Base-by-base conservation (phyloP, 352 stramenopile genomes). In the Phytophthora pinifolia region DNA sequence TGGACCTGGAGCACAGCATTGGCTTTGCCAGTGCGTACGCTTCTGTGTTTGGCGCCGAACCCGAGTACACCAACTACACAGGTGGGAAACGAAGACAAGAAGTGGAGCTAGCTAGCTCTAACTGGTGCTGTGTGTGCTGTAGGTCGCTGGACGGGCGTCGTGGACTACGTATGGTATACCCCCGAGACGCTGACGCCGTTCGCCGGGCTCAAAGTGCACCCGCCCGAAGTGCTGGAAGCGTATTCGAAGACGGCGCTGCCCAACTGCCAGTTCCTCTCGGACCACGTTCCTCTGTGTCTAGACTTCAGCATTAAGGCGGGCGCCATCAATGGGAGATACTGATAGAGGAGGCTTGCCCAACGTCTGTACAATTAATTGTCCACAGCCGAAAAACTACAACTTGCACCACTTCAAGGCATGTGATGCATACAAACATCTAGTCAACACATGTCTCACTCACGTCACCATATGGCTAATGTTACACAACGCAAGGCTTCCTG, bases 151-250 rank as follows among this genome's bases (percentile, higher is more conserved):
- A 94, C 89, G 43, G 97, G 97, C 31, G 85, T 97, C 9, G 76
- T 96, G 38, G 97, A 99, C 73, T 99, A 99, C 67, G 96, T 99
- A 59, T 99, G 96, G 96, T 98, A 98, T 79, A 97, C 89, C 14
- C 78, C 85, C 7, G 84, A 95, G 62, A 89, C 94, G 62, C 67
- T 99, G 46, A 91, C 86, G 46, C 89, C 96, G 20, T 86, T 99
- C 43, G 94, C 92, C 3, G 94, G 96, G 1, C 88, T 98, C 20
- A 92, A 96, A 33, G 88, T 99, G 49, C 96, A 97, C 22, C 67
- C 90, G 31, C 90, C 96, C 39, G 72, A 88, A 50, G 78, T 96
- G 48, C 70, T 99, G 37, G 86, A 92, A 27, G 66, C 74, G 27
- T 90, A 96, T 71, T 62, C 76, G 13, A 96, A 96, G 55, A 94